Evolutionary conservation across 805 yeast species (phyloP).

Genomic region (Yamadazyma nakazawae): DNA sequence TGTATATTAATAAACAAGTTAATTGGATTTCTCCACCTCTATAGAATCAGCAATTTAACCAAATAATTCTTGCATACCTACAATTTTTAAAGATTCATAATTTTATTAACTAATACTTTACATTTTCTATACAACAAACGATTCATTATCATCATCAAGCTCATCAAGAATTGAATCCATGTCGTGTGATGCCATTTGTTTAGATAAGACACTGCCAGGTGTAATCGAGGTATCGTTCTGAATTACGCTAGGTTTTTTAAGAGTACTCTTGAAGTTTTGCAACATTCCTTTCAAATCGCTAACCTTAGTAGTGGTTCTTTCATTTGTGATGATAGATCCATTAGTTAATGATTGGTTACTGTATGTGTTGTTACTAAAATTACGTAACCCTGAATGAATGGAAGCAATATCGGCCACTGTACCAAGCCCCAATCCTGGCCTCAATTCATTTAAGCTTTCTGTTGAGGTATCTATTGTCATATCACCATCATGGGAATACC

Average conservation of each 20-base stretch:
- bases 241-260: conserved; percentile 1
- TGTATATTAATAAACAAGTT: neutral
- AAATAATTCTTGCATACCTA: no score
- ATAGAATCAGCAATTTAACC: neutral
- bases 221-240: conserved; percentile 4
- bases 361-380: conserved; percentile 9
- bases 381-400: conserved; percentile 34
- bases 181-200: conserved; percentile 30
- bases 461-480: conserved; percentile 3
- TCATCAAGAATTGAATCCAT: conserved; percentile 32
- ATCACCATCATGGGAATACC: conserved; percentile 7
- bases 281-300: conserved; percentile 34
- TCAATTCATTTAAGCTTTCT: conserved; percentile 7
- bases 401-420: conserved; percentile 40
- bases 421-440: conserved; percentile 30
- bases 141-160: conserved; percentile 35
- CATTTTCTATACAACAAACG: conserved; percentile 17
- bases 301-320: conserved; percentile 27
- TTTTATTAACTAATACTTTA: conserved; percentile 2
- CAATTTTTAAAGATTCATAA: no score
- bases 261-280: conserved; percentile 6
- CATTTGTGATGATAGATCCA: conserved; percentile 17
- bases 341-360: conserved; percentile 11
- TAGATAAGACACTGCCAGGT: conserved; percentile 28
- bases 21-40: neutral